Evolutionary conservation across 2,329 filamentous ascomycete genomes (phyloP).

Genomic region (Diaporthe ilicicola): DNA sequence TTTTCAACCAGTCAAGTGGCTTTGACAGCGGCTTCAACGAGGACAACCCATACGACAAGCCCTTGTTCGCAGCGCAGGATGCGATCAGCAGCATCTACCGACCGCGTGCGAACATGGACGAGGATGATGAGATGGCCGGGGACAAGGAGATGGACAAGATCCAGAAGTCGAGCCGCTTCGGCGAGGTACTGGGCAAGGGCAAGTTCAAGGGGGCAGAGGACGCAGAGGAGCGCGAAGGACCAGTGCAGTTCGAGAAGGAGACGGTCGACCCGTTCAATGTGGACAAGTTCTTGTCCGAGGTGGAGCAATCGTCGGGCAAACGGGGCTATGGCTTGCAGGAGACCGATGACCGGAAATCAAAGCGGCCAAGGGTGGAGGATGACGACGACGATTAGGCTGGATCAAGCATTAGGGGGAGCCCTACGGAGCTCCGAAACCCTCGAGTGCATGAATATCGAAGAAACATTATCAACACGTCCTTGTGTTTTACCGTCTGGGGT

Average conservation of each 20-base stretch:
- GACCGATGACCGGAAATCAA: constrained; percentile 66
- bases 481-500: not conserved
- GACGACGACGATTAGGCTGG: constrained; percentile 61
- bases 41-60: constrained; percentile 97
- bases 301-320: constrained; percentile 68
- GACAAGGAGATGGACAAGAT: constrained; percentile 89
- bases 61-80: constrained; percentile 93
- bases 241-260: constrained; percentile 96
- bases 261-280: constrained; percentile 88
- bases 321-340: constrained; percentile 82
- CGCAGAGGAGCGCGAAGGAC: constrained; percentile 86
- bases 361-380: constrained; percentile 81
- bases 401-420: constrained; percentile 9
- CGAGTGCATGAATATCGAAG: constrained; percentile 2
- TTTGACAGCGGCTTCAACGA: constrained; percentile 96
- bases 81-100: constrained; percentile 95
- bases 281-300: constrained; percentile 90
- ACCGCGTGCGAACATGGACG: constrained; percentile 77
- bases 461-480: not conserved
- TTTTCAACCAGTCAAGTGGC: constrained; percentile 94
- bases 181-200: constrained; percentile 85
- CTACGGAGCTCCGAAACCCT: not conserved
- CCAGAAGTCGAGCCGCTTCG: constrained; percentile 83
- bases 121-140: constrained; percentile 80
- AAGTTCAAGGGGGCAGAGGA: constrained; percentile 90